Evolutionary conservation across 768 basidiomycete genomes (phyloP), one percentile per base, ranked within the genome.

Genomic region (Mrakia blollopis): DNA sequence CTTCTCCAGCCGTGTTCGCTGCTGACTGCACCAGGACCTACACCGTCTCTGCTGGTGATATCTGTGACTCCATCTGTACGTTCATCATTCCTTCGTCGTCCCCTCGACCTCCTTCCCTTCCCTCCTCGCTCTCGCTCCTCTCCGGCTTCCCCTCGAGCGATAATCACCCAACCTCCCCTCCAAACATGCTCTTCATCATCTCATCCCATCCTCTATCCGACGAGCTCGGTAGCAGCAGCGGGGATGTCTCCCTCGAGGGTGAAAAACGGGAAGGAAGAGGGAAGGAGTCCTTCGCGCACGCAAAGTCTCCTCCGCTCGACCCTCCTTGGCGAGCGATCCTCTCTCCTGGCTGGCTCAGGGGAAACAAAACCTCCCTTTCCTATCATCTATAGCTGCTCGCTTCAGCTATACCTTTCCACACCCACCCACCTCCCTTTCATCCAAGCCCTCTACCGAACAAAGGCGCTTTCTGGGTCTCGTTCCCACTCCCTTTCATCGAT

Each of bases 21-120:
- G 77, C 77, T 39, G 72, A 50, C 52, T 78, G 77, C 73, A 69
- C 77, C 13, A 50, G 77, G 39, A 61, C 47, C 50, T 78, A 78
- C 77, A 78, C 77, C 63, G 77, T 78, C 72, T 57, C 54, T 28
- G 77, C 77, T 30, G 77, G 77, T 25, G 77, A 78, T 57, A 74
- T 78, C 68, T 78, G 77, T 39, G 77, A 78, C 54, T 68, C 65
- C 14, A 78, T 78, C 65, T 78, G 77, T 78, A 54, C 50, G 77
- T 78, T 5, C 18, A 18, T 50, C 16, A 3, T 10, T 44, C 32
- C 54, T 72, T 30, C n/a, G 14, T 37, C n/a, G 39, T 11, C 6
- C 44, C 14, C 44, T 47, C 44, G 39, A 41, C 6, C 72, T 50
- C 61, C 32, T 28, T 41, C 67, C 37, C 47, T 32, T 69, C 16